Evolutionary conservation across 306 rosid species (phyloP).

Genomic region (Vachellia pachyceras): DNA sequence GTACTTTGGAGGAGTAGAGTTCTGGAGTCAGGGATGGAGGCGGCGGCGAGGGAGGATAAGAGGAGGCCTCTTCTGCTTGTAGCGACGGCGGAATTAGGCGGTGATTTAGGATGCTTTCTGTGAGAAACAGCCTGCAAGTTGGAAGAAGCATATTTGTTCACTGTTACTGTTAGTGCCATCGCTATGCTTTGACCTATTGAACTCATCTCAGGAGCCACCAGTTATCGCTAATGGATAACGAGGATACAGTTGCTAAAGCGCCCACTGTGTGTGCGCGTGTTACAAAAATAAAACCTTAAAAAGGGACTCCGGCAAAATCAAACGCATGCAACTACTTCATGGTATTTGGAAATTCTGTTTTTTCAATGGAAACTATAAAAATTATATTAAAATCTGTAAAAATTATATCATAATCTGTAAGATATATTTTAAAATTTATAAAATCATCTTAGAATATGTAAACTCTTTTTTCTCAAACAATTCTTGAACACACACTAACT

Average conservation of each 20-base stretch:
- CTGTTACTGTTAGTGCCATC: constrained; percentile 84
- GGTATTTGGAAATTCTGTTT: no score
- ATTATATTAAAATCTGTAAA: no score
- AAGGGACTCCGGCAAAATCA: no score
- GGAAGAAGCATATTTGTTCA: constrained; percentile 79
- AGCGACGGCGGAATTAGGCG: neutral
- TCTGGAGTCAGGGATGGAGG: constrained; percentile 66
- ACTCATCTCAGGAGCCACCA: constrained; percentile 64
- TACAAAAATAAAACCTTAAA: no score
- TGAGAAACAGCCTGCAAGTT: constrained; percentile 71
- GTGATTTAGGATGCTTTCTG: neutral
- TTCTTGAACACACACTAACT: no score
- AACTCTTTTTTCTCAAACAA: no score
- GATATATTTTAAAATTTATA: no score
- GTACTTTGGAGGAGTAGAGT: constrained; percentile 79
- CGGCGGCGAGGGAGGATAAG: constrained; percentile 57
- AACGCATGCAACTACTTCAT: no score
- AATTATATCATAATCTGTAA: no score
- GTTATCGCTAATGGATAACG: constrained; percentile 43
- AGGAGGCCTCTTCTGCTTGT: constrained; percentile 56
- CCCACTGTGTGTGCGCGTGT: no score
- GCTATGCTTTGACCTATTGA: constrained; percentile 72
- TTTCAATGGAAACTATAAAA: no score
- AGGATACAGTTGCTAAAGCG: constrained; percentile 34
- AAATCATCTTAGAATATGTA: no score